Evolutionary conservation across 257 asterid genomes (phyloP), one percentile per base, ranked within the genome.

Genomic region (Penstemon davidsonii): DNA sequence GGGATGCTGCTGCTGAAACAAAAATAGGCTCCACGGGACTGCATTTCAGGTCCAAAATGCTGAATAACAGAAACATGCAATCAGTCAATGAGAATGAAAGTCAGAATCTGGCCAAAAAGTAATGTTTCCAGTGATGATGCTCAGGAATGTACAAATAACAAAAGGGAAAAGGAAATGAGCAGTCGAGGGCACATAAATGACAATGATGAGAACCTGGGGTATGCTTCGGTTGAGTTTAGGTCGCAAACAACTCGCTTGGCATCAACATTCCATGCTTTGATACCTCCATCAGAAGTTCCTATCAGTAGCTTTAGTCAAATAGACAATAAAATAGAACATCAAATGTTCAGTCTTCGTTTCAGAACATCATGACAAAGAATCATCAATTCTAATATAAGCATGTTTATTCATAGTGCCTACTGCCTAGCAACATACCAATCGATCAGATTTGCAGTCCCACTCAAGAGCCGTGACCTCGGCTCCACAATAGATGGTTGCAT

Each of bases 1-100:
- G 78, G 47, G 99, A 88, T 73, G 99, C 96, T 51, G 97, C 95
- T 13, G 99, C 99, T 73, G 97, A 83, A 65, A 91, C 97, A 82
- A 94, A 94, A 73, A 94, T 84, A 68, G 99, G 99, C 73, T 94
- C 99, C 70, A 90, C 97, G 9, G 99, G 97, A 81, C 99, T 94
- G 87, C 96, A 94, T 79, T 94, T 94, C 83, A 94, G 80, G 86
- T 90, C 99, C 88, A 94, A 75, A 63, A 94, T 86, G 76, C 99
- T 94, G 89, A 78, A 79, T 51, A 53, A 68, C 25, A 75, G 73
- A 64, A 82, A 62, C 40, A 73, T 6, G 58, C 49, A 55, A 62
- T 36, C 18, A 50, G 50, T 15, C 5, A 42, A 54, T 46, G 43
- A 57, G 53, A 42, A 36, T 13, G 44, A 57, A 72, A 55, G 62